Percentiles rank a stretch among this genome's conserved stretches.
These are phyloP conservation scores for Monosporozyma servazzii DNA, from an alignment of 805 yeast species.

Conservation along the genomic window DNA sequence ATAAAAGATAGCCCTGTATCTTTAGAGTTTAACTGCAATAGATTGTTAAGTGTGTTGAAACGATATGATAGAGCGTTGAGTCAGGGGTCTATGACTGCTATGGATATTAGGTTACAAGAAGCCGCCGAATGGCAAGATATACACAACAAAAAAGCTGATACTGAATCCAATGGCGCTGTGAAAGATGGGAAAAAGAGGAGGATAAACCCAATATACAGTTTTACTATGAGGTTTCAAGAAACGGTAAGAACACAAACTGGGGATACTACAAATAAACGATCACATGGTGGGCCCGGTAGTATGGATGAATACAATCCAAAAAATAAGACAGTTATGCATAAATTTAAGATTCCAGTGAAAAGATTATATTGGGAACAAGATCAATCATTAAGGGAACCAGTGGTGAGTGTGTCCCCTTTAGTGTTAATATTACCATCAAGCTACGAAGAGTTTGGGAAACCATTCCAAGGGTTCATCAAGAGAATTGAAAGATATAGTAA, in stretches of 20 bases:
- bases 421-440: conserved; percentile 37
- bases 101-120: conserved; percentile 23
- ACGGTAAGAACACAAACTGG: conserved; percentile 12
- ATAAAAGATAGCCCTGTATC: conserved; percentile 25
- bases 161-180: not conserved
- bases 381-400: conserved; percentile 53
- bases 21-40: conserved; percentile 28
- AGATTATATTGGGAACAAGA: conserved; percentile 48
- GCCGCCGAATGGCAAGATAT: conserved; percentile 21
- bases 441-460: conserved; percentile 28
- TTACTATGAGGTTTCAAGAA: conserved; percentile 27
- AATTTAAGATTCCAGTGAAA: conserved; percentile 63
- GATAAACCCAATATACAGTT: conserved; percentile 20
- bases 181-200: conserved; percentile 1
- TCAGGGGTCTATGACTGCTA: conserved; percentile 21
- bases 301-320: conserved; percentile 1
- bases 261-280: conserved; percentile 1
- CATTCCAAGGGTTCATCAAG: conserved; percentile 44
- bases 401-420: conserved; percentile 32
- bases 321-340: conserved; percentile 42
- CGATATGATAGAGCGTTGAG: conserved; percentile 24
- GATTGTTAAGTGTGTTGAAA: conserved; percentile 22
- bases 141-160: conserved; percentile 4
- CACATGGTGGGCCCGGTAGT: not conserved
- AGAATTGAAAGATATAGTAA: conserved; percentile 59